phyloP scores from a whole-genome alignment of 768 basidiomycete species.

The Podaxis pistillaris region DNA sequence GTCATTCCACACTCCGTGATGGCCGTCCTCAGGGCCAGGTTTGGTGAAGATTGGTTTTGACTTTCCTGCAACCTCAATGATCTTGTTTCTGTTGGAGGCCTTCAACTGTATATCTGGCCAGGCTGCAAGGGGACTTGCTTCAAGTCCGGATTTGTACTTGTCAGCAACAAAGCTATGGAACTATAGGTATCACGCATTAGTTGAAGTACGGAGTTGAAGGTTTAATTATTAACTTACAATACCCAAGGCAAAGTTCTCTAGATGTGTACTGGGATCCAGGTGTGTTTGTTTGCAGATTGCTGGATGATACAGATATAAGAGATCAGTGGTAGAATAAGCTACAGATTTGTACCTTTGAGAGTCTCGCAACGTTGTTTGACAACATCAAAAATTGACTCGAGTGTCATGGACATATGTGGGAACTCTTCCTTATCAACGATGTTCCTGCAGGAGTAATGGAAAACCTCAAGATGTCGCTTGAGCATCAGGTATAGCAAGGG shows the following conservation, averaged over 20 bases:
- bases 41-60: conserved; percentile 3
- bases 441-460: conserved; percentile 32
- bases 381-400: conserved; percentile 28
- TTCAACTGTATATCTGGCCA: not conserved
- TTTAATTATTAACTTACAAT: conserved; percentile 23
- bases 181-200: not conserved
- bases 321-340: not conserved
- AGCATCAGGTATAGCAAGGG: conserved; percentile 22
- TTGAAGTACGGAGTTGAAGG: too few relatives aligned
- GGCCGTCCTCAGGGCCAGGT: not conserved
- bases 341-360: conserved; percentile 26
- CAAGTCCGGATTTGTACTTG: not conserved
- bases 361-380: conserved; percentile 31
- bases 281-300: conserved; percentile 36
- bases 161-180: not conserved
- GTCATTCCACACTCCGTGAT: not conserved
- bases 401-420: conserved; percentile 25
- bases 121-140: not conserved
- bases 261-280: conserved; percentile 29
- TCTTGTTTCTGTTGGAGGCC: too few relatives aligned
- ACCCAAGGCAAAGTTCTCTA: conserved; percentile 37
- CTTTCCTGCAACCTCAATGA: not conserved
- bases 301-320: not conserved
- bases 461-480: conserved; percentile 17
- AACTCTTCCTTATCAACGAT: conserved; percentile 34